Evolutionary conservation across 441 rosid species (phyloP), one percentile per base, ranked within the genome.

Genomic region (Syzygium syzygioides): DNA sequence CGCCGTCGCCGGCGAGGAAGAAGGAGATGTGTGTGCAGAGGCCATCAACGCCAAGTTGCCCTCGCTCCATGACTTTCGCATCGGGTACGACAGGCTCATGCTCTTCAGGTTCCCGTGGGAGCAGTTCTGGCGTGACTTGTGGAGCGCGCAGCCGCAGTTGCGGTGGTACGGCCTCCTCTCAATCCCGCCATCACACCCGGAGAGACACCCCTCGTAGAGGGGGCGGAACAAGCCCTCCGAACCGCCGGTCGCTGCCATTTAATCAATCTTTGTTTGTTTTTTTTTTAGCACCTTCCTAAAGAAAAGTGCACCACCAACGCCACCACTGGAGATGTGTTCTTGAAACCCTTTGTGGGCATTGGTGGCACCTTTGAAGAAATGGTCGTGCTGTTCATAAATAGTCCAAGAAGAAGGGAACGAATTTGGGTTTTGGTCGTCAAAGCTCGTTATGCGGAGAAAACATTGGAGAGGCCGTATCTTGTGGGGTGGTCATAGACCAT

Each of bases 31-130:
- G 19, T 32, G 79, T 19, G 30, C 3, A 3, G 89, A 50, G 8
- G 87, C 87, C 83, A 64, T 56, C 57, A 88, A 37, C 79, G 83
- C 59, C 80, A 88, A 68, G 89, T 34, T 83, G 50, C 83, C 83
- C 83, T 88, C 89, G 80, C 88, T 86, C 88, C 88, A 86, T 19
- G 88, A 86, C 88, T 62, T 86, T 9, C 88, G 88, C 5, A 88
- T 85, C 48, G 87, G 89, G 52, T 60, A 88, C 9, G 87, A 85
- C 37, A 88, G 32, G 26, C 19, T 87, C 64, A 10, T 87, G 32
- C 79, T 53, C 62, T 52, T 85, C n/a, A 26, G 55, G 45, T 32
- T 23, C 3, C n/a, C 26, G 32, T 88, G 89, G 41, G 89, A 85
- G 83, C 89, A 62, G 20, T 25, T 57, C 68, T 80, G 23, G 28